Conservation (phyloP, 345 rosid species). For the Ceriops tagal region DNA sequence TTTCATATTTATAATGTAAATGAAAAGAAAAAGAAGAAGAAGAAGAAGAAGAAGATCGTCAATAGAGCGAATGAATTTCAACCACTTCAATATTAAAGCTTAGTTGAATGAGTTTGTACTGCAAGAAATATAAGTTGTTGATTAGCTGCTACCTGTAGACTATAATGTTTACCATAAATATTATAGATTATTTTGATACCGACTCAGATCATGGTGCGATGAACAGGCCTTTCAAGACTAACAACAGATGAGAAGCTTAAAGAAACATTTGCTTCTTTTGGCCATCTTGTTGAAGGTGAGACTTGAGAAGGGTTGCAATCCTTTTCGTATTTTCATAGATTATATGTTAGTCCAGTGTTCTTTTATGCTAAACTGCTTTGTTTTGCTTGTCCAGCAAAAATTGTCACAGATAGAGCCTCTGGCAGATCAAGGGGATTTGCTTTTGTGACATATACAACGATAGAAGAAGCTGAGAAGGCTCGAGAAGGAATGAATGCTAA, state of each 20-base stretch:
- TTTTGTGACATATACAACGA: slow-evolving; percentile 58
- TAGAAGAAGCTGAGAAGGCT: slow-evolving; percentile 91
- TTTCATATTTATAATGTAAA: too few relatives aligned
- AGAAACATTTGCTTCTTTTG: slow-evolving; percentile 74
- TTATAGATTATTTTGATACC: too few relatives aligned
- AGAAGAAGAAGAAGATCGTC: too few relatives aligned
- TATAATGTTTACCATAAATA: too few relatives aligned
- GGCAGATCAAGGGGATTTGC: slow-evolving; percentile 86
- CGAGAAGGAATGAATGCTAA: slow-evolving; percentile 82
- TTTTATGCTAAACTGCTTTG: neutral
- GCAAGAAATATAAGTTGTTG: too few relatives aligned
- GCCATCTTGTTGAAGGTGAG: slow-evolving; percentile 67
- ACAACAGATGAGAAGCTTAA: slow-evolving; percentile 72
- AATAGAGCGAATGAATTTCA: too few relatives aligned
- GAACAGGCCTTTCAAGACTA: slow-evolving; percentile 64
- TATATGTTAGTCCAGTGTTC: neutral
- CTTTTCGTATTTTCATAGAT: neutral
- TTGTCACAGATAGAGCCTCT: slow-evolving; percentile 52
- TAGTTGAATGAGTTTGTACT: too few relatives aligned
- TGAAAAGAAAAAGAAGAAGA: too few relatives aligned
- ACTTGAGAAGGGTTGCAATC: neutral
- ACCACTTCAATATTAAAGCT: too few relatives aligned
- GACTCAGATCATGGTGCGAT: slow-evolving; percentile 2
- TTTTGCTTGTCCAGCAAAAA: slow-evolving; percentile 49
- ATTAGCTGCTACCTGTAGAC: too few relatives aligned